A percentile compares a stretch with the other conserved stretches of the same genome.
These are phyloP conservation scores for Brassica hybrid DNA, from an alignment of 441 rosid species.

Conservation along the genomic window DNA sequence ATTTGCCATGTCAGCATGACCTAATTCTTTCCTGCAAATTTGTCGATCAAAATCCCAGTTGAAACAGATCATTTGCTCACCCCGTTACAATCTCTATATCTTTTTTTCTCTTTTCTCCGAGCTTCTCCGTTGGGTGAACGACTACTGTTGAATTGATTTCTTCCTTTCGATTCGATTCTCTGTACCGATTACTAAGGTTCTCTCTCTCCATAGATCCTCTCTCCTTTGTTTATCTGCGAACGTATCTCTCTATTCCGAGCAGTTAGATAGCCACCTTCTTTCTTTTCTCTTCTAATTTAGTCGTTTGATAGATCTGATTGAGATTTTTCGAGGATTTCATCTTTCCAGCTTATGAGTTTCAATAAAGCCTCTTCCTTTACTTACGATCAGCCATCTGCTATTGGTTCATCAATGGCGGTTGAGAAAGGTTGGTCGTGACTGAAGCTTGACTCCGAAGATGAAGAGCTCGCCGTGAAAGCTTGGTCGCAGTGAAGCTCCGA, in stretches of 20 bases:
- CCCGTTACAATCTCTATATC: no score
- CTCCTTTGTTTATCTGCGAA: background rate
- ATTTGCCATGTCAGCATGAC: background rate
- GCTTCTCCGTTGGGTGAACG: constrained; percentile 31
- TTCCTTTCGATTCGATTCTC: constrained; percentile 36
- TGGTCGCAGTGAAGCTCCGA: no score
- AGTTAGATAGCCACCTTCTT: background rate
- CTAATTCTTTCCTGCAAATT: background rate
- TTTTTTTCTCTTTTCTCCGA: constrained; percentile 23
- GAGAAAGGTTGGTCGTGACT: no score
- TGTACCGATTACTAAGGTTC: constrained; percentile 37
- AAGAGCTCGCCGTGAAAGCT: no score
- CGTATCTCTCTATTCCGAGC: constrained; percentile 13
- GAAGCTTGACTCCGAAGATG: no score
- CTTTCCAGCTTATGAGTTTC: constrained; percentile 22
- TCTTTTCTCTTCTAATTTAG: background rate
- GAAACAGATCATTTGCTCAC: background rate
- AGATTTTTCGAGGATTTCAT: constrained; percentile 16
- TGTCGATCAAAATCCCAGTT: background rate
- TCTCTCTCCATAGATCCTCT: background rate
- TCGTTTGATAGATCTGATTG: constrained; percentile 14
- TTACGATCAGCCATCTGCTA: constrained; percentile 2
- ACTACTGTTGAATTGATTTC: constrained; percentile 24
- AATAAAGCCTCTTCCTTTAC: background rate
- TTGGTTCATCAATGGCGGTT: background rate